These are phyloP conservation scores for Carex littledalei DNA, from an alignment of 176 grass and related monocot genomes.

Conservation along the genomic window DNA sequence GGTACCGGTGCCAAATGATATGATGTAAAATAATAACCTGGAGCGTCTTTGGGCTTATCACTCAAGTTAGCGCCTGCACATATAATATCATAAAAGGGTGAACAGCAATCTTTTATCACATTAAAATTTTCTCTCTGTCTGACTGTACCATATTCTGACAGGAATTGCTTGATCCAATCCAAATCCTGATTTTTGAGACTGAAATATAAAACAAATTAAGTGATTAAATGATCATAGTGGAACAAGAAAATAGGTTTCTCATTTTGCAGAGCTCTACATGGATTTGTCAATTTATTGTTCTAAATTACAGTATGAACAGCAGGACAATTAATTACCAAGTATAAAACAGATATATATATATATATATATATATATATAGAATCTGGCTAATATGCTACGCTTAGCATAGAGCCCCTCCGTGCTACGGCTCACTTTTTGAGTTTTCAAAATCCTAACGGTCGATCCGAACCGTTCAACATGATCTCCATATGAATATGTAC, in stretches of 20 bases:
- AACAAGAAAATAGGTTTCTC: not conserved
- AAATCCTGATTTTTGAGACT: not conserved
- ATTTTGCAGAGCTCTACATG: not conserved
- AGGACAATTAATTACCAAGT: not conserved
- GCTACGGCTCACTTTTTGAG: no score
- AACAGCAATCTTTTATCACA: not conserved
- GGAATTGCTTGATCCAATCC: not conserved
- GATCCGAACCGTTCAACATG: no score
- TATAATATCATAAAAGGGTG: not conserved
- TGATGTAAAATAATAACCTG: not conserved
- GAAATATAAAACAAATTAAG: not conserved
- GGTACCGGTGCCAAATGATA: not conserved
- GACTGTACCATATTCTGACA: not conserved
- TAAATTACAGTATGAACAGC: not conserved
- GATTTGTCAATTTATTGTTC: not conserved
- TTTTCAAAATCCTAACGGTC: no score
- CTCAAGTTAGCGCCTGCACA: not conserved
- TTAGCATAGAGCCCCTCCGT: no score
- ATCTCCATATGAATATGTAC: no score
- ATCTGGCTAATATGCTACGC: no score
- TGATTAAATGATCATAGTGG: not conserved
- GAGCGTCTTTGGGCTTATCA: not conserved
- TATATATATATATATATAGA: no score
- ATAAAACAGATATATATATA: not conserved
- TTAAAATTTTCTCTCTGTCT: constrained; percentile 5